Evolutionary conservation across 2,329 filamentous ascomycete species (phyloP).

Genomic region (Neocucurbitaria cava): DNA sequence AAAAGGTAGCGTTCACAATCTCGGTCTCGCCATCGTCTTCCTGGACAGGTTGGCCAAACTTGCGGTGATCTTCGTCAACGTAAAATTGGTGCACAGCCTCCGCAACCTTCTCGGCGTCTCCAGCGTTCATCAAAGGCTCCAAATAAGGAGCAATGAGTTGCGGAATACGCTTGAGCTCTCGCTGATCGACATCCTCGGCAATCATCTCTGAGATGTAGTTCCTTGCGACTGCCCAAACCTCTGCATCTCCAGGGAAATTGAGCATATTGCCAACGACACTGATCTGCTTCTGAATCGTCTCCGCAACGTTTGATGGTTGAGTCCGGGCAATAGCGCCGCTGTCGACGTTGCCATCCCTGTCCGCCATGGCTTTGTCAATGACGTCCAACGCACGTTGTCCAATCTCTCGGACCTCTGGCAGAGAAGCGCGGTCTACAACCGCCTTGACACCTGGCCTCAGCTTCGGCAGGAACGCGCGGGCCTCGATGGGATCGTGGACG

Average conservation of each 20-base stretch:
- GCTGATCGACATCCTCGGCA: constrained; percentile 84
- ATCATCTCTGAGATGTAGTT: constrained; percentile 84
- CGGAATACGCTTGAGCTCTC: constrained; percentile 76
- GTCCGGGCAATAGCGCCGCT: constrained; percentile 67
- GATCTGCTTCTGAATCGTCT: constrained; percentile 77
- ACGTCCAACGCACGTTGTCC: constrained; percentile 81
- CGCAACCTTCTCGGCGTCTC: constrained; percentile 70
- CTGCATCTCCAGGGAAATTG: constrained; percentile 65
- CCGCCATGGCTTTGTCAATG: constrained; percentile 90
- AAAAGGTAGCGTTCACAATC: constrained; percentile 98
- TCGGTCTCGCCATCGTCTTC: constrained; percentile 92
- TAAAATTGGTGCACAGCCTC: constrained; percentile 79
- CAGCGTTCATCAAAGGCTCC: constrained; percentile 69
- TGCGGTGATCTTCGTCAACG: constrained; percentile 83
- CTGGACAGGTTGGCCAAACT: constrained; percentile 81
- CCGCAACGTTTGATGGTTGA: constrained; percentile 74
- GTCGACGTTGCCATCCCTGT: constrained; percentile 61
- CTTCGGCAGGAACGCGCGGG: constrained; percentile 92
- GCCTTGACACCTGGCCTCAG: constrained; percentile 90
- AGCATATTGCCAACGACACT: constrained; percentile 71
- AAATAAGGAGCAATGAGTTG: constrained; percentile 77
- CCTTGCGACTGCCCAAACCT: constrained; percentile 71
- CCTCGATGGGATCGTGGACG: constrained; percentile 94
- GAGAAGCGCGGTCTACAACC: constrained; percentile 84
- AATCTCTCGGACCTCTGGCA: constrained; percentile 93